Conservation (phyloP, 2,329 filamentous ascomycete species). For the Stachybotrys echinatus region DNA sequence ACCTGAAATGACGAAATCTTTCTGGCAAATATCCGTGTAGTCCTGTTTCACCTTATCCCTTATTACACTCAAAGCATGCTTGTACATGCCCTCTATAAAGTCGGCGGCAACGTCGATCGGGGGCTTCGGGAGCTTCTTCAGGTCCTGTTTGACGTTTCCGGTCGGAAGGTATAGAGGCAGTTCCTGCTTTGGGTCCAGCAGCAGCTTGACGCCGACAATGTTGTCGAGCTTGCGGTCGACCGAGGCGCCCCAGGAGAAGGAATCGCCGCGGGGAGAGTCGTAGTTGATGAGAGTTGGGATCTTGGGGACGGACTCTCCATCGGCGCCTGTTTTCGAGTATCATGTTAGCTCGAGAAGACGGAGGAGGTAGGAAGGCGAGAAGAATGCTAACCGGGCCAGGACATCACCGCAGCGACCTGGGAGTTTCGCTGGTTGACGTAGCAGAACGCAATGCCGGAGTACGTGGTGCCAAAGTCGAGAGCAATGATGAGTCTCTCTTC, state of each 20-base stretch:
- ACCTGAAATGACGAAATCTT: conserved; percentile 11
- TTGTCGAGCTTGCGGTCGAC: conserved; percentile 1
- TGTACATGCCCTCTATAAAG: conserved; percentile 7
- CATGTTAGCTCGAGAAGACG: too few species aligned
- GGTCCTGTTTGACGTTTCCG: conserved; percentile 1
- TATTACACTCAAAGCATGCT: conserved; percentile 9
- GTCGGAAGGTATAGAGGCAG: conserved; percentile 7
- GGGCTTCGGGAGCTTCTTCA: conserved; percentile 8
- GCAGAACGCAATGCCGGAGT: conserved; percentile 10
- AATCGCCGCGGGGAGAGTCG: neutral
- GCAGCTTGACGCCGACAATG: conserved; percentile 12
- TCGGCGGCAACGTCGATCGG: conserved; percentile 11
- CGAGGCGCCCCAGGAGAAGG: conserved; percentile 10
- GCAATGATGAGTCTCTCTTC: conserved; percentile 10
- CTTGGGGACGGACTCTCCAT: conserved; percentile 5
- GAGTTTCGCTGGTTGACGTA: conserved; percentile 7
- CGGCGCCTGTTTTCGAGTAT: neutral
- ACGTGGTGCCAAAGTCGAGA: conserved; percentile 11
- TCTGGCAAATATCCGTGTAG: conserved; percentile 10
- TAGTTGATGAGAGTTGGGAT: conserved; percentile 14
- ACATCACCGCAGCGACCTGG: conserved; percentile 7
- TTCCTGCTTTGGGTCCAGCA: conserved; percentile 10
- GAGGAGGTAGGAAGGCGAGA: too few species aligned
- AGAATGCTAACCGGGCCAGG: conserved; percentile 13
- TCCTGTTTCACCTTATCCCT: conserved; percentile 5